These are phyloP conservation scores for Lipomyces lipofer DNA, from an alignment of 805 yeast species.

Conservation along the genomic window DNA sequence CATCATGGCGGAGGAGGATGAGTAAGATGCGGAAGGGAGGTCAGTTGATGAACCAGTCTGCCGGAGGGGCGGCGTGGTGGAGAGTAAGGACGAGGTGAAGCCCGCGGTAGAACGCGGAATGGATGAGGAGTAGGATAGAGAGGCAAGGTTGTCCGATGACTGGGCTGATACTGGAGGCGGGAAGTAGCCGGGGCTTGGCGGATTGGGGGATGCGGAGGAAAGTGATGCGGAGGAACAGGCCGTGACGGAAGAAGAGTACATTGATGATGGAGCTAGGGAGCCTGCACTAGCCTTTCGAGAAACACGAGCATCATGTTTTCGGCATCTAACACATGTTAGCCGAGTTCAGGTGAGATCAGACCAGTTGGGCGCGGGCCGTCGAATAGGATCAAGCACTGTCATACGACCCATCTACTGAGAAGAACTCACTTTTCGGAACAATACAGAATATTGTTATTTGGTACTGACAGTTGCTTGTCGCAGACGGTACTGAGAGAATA, in stretches of 20 bases:
- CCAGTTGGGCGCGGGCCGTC: too few species aligned
- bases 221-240: background rate
- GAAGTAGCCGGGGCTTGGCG: background rate
- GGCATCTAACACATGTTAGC: slow-evolving; percentile 11
- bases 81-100: too few species aligned
- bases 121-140: too few species aligned
- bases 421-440: slow-evolving; percentile 18
- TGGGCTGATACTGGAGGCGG: background rate
- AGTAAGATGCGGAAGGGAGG: background rate
- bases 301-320: slow-evolving; percentile 8
- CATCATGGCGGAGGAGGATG: slow-evolving; percentile 7
- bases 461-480: slow-evolving; percentile 20
- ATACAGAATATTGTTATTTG: slow-evolving; percentile 15
- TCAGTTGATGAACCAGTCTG: background rate
- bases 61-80: background rate
- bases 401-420: too few species aligned
- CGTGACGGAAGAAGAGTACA: background rate
- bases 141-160: background rate
- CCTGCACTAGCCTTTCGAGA: background rate
- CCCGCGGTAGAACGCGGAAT: background rate
- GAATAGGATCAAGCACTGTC: too few species aligned
- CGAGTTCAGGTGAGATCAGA: too few species aligned
- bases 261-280: too few species aligned
- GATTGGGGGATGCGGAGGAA: background rate
- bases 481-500: slow-evolving; percentile 18